These are phyloP conservation scores for Penicillium sclerotigenum DNA, from an alignment of 2,329 filamentous ascomycete genomes.

Conservation along the genomic window DNA sequence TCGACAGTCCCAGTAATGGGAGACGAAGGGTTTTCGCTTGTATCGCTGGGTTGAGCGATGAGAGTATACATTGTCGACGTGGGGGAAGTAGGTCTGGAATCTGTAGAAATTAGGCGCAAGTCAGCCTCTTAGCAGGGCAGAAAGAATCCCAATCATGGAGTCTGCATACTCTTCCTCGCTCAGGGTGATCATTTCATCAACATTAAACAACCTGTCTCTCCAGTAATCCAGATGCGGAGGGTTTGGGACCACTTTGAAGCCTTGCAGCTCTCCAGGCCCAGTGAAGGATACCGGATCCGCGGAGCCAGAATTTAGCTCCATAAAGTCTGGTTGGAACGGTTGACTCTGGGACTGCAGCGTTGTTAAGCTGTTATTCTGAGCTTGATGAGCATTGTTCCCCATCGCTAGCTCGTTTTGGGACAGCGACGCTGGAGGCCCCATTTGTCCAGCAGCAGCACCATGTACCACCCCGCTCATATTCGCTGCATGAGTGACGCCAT, in stretches of 20 bases:
- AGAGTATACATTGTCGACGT: conserved; percentile 81
- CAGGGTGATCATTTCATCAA: conserved; percentile 69
- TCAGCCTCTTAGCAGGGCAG: neutral
- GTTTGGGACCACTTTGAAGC: conserved; percentile 57
- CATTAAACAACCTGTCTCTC: conserved; percentile 70
- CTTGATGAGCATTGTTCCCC: conserved; percentile 9
- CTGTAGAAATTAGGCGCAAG: conserved; percentile 39
- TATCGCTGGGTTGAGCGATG: conserved; percentile 78
- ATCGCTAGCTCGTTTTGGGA: conserved; percentile 10
- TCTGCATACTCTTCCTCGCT: conserved; percentile 67
- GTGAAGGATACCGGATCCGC: conserved; percentile 21
- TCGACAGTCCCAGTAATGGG: conserved; percentile 81
- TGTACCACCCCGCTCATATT: neutral
- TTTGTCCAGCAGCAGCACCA: neutral
- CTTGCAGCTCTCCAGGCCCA: conserved; percentile 25
- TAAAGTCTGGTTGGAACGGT: conserved; percentile 19
- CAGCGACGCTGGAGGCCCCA: neutral
- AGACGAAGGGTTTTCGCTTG: conserved; percentile 77
- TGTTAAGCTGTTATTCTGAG: conserved; percentile 18
- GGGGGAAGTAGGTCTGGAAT: conserved; percentile 77
- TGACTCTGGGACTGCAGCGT: conserved; percentile 19
- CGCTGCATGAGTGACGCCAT: neutral
- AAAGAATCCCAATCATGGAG: conserved; percentile 1
- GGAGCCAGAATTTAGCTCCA: conserved; percentile 9
- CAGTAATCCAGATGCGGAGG: conserved; percentile 67